A percentile compares a stretch with the other conserved stretches of the same genome.
phyloP scores from a whole-genome alignment of 768 basidiomycete species.

The Hypholoma sublateritium region DNA sequence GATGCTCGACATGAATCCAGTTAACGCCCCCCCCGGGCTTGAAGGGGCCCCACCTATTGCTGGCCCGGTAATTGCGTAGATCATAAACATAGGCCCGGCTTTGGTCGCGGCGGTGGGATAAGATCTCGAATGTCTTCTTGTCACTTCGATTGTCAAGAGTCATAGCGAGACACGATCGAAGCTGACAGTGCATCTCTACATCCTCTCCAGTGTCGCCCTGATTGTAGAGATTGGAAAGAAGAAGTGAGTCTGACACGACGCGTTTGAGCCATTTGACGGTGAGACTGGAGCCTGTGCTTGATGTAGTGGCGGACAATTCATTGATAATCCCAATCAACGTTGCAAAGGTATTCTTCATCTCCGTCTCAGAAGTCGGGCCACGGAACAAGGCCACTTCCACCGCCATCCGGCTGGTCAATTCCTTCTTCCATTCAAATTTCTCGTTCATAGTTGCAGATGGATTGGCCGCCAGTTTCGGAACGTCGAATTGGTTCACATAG shows the following conservation, averaged over 20 bases:
- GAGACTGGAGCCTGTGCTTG: constrained; percentile 29
- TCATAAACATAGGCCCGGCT: constrained; percentile 67
- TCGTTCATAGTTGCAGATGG: constrained; percentile 7
- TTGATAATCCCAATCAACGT: constrained; percentile 41
- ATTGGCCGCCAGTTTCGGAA: constrained; percentile 44
- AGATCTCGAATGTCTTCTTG: constrained; percentile 22
- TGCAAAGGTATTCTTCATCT: constrained; percentile 34
- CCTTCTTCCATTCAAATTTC: constrained; percentile 29
- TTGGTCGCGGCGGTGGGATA: constrained; percentile 36
- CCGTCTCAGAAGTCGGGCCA: constrained; percentile 18
- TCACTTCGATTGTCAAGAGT: constrained; percentile 36
- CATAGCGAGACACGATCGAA: constrained; percentile 50
- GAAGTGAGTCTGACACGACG: constrained; percentile 36
- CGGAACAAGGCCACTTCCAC: constrained; percentile 32
- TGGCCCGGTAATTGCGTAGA: constrained; percentile 52
- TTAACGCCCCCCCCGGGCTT: constrained; percentile 40
- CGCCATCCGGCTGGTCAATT: constrained; percentile 40
- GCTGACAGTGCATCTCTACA: constrained; percentile 37
- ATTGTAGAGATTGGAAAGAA: constrained; percentile 28
- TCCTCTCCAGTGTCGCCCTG: constrained; percentile 14
- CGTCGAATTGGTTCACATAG: constrained; percentile 63
- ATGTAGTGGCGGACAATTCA: constrained; percentile 27
- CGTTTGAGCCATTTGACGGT: constrained; percentile 48
- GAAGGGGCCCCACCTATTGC: constrained; percentile 64
- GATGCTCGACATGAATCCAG: constrained; percentile 64